Percentiles rank a stretch among this genome's conserved stretches.
phyloP scores from a whole-genome alignment of 306 rosid genomes.

The Gastrolobium villosum region DNA sequence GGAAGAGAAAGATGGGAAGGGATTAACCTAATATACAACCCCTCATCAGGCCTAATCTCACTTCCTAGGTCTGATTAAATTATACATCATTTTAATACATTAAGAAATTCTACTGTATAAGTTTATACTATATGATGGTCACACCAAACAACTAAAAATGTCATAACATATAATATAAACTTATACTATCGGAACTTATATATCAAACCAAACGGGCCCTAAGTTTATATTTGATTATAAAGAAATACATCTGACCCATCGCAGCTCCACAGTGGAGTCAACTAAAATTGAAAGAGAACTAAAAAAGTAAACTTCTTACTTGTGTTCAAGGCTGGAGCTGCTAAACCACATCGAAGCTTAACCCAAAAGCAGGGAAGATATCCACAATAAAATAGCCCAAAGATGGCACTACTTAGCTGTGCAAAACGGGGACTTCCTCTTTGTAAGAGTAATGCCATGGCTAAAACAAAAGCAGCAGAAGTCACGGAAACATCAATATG shows the following conservation, averaged over 20 bases:
- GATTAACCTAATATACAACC: too few species aligned
- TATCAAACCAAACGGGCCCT: too few species aligned
- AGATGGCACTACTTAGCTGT: conserved; percentile 92
- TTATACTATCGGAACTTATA: too few species aligned
- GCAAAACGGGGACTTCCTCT: conserved; percentile 95
- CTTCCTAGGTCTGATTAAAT: too few species aligned
- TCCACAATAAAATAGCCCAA: conserved; percentile 94
- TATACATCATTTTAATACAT: too few species aligned
- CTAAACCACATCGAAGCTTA: conserved; percentile 96
- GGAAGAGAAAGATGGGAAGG: too few species aligned
- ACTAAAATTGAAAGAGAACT: conserved; percentile 37
- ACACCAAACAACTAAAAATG: too few species aligned
- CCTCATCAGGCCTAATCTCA: too few species aligned
- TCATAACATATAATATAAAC: too few species aligned
- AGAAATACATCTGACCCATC: not conserved
- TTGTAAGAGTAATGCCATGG: conserved; percentile 81
- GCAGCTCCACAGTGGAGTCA: not conserved
- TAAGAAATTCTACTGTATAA: too few species aligned
- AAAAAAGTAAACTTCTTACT: conserved; percentile 56
- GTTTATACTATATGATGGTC: too few species aligned
- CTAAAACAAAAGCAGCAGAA: conserved; percentile 92
- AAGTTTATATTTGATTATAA: not conserved
- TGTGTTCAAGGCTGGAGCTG: conserved; percentile 92
- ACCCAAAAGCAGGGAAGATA: conserved; percentile 99
- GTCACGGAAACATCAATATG: conserved; percentile 92